A percentile compares a stretch with the other conserved stretches of the same genome.
phyloP scores from a whole-genome alignment of 2,329 filamentous ascomycete genomes.

The Endocalyx cinctus region DNA sequence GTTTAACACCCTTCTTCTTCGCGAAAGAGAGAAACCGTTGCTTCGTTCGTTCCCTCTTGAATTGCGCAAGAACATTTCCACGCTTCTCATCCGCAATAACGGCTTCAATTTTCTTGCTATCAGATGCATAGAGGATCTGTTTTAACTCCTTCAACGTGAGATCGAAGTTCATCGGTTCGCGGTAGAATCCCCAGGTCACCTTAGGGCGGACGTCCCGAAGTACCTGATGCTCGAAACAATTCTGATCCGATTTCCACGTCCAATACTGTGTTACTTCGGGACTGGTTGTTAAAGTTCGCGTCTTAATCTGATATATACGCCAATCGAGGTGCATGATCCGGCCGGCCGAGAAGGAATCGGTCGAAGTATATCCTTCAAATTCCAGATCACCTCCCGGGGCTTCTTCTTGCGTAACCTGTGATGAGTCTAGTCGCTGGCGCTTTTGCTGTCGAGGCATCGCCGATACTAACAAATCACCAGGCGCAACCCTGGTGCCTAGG shows the following conservation, averaged over 20 bases:
- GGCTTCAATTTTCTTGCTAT: conserved; percentile 38
- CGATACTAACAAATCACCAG: conserved; percentile 22
- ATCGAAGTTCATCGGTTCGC: conserved; percentile 47
- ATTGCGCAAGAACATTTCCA: conserved; percentile 46
- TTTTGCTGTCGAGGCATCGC: conserved; percentile 24
- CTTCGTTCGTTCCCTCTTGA: conserved; percentile 50
- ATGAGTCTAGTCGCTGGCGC: conserved; percentile 23
- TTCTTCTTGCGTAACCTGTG: conserved; percentile 7
- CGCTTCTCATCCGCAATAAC: conserved; percentile 32
- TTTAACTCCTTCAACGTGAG: conserved; percentile 41
- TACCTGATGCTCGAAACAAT: conserved; percentile 50
- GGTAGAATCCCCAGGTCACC: conserved; percentile 45
- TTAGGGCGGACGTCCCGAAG: conserved; percentile 38
- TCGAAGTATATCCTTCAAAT: conserved; percentile 45
- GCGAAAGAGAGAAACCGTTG: conserved; percentile 46
- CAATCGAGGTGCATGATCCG: conserved; percentile 43
- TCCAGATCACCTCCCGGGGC: conserved; percentile 33
- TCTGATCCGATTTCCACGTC: conserved; percentile 41
- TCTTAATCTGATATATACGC: conserved; percentile 50
- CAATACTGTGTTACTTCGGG: conserved; percentile 50
- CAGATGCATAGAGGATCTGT: conserved; percentile 40
- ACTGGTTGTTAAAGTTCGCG: conserved; percentile 40
- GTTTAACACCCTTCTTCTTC: conserved; percentile 35
- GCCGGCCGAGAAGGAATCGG: conserved; percentile 45
- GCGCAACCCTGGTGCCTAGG: conserved; percentile 8